phyloP scores from a whole-genome alignment of 2,329 filamentous ascomycete species.

The Trichophyton rubrum region DNA sequence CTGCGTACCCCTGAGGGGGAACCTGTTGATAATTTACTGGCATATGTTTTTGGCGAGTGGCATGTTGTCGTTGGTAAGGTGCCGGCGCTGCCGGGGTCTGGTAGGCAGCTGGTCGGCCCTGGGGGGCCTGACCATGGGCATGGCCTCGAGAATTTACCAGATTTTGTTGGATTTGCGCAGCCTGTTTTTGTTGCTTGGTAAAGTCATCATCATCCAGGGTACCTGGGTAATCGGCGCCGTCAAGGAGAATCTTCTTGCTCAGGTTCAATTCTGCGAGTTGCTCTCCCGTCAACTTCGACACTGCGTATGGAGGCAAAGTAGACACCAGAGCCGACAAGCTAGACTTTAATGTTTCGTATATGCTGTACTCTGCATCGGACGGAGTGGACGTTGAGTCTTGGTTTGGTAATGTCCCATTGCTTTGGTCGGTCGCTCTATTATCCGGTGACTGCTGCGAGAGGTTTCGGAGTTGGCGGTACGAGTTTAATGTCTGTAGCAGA shows the following conservation, averaged over 20 bases:
- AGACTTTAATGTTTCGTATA: constrained; percentile 62
- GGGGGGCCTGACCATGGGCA: constrained; percentile 23
- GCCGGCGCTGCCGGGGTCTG: constrained; percentile 21
- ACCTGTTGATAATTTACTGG: constrained; percentile 18
- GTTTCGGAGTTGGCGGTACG: constrained; percentile 49
- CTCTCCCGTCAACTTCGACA: constrained; percentile 75
- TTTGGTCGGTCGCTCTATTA: constrained; percentile 8
- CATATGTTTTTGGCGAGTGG: constrained; percentile 18
- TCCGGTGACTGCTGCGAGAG: constrained; percentile 22
- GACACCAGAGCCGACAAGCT: constrained; percentile 63
- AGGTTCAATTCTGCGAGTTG: constrained; percentile 73
- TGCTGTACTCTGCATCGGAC: constrained; percentile 42
- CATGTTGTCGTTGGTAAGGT: constrained; percentile 20
- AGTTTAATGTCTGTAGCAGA: constrained; percentile 48
- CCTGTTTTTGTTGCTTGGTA: constrained; percentile 39
- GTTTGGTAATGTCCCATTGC: constrained; percentile 21
- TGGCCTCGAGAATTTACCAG: constrained; percentile 22
- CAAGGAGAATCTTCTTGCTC: constrained; percentile 63
- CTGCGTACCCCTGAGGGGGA: constrained; percentile 21
- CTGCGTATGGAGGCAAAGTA: constrained; percentile 67
- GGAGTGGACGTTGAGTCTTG: constrained; percentile 30
- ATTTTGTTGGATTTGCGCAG: constrained; percentile 21
- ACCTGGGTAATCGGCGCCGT: constrained; percentile 60
- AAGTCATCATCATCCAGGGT: constrained; percentile 73
- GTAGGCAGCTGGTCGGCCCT: constrained; percentile 19